A percentile compares a stretch with the other conserved stretches of the same genome.
phyloP scores from a whole-genome alignment of 495 filamentous ascomycete species.

The Hapsidospora chrysogenum region DNA sequence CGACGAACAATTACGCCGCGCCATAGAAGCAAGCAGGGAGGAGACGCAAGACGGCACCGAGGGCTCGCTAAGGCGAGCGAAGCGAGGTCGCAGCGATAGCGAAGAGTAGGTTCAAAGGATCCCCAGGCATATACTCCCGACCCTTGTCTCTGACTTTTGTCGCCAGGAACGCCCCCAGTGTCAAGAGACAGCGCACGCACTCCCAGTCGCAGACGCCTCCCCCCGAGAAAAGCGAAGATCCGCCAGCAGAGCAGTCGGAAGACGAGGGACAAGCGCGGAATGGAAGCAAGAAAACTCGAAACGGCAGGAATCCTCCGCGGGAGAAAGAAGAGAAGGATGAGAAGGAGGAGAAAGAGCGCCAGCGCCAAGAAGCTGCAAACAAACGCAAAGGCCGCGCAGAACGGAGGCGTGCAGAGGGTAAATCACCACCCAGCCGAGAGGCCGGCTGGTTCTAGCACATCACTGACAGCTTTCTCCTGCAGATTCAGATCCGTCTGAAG shows the following conservation, averaged over 20 bases:
- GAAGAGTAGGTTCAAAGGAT: constrained; percentile 58
- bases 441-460: constrained; percentile 4
- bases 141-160: constrained; percentile 1
- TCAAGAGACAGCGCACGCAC: constrained; percentile 56
- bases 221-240: constrained; percentile 22
- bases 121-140: neutral
- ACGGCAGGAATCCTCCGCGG: constrained; percentile 39
- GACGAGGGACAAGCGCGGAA: constrained; percentile 42
- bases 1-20: constrained; percentile 72
- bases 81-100: constrained; percentile 78
- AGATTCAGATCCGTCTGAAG: constrained; percentile 47
- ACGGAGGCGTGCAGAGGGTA: constrained; percentile 61
- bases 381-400: constrained; percentile 63
- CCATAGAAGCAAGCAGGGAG: constrained; percentile 89
- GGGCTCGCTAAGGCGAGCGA: constrained; percentile 41
- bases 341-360: constrained; percentile 55
- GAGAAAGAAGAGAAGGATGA: constrained; percentile 58
- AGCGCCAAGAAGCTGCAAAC: constrained; percentile 49
- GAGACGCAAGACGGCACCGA: constrained; percentile 34
- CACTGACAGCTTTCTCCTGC: constrained; percentile 9
- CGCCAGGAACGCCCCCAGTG: constrained; percentile 26
- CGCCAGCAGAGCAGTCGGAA: constrained; percentile 48
- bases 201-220: constrained; percentile 50
- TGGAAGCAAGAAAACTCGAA: constrained; percentile 46
- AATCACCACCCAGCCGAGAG: constrained; percentile 10